Conservation (phyloP, 176 grass and related monocot genomes). For the Chrysopogon serrulatus region DNA sequence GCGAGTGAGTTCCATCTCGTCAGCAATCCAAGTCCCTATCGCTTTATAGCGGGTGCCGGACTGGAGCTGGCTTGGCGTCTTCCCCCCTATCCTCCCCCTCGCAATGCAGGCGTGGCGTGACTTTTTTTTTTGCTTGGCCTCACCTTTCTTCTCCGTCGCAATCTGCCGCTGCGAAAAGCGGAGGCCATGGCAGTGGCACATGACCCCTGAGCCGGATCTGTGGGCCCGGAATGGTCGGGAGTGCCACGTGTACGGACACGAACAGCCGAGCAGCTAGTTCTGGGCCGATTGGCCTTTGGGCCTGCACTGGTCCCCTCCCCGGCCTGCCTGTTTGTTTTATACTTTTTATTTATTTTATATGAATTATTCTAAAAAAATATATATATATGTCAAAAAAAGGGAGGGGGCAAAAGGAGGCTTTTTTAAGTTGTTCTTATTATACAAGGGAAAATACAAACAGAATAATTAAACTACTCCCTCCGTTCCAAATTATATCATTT, state of each 20-base stretch:
- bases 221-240: not conserved
- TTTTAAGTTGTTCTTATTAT: not conserved
- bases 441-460: not conserved
- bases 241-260: conserved; percentile 37
- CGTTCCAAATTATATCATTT: too few species aligned
- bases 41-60: conserved; percentile 37
- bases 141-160: conserved; percentile 11
- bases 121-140: not conserved
- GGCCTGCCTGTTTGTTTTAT: not conserved
- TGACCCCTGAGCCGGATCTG: not conserved
- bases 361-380: too few species aligned
- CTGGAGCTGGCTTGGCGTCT: not conserved
- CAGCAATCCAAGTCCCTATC: not conserved
- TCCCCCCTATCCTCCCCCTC: not conserved
- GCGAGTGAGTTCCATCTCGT: conserved; percentile 20
- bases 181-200: not conserved
- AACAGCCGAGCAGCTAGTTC: not conserved
- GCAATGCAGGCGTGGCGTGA: conserved; percentile 19
- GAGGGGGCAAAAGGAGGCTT: not conserved
- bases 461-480: not conserved
- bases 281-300: not conserved
- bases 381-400: too few species aligned
- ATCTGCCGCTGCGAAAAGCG: not conserved
- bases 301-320: not conserved
- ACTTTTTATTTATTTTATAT: too few species aligned